These are phyloP conservation scores for Cyclotella sp. DNA, from an alignment of 108 stramenopile species.

Conservation along the genomic window DNA sequence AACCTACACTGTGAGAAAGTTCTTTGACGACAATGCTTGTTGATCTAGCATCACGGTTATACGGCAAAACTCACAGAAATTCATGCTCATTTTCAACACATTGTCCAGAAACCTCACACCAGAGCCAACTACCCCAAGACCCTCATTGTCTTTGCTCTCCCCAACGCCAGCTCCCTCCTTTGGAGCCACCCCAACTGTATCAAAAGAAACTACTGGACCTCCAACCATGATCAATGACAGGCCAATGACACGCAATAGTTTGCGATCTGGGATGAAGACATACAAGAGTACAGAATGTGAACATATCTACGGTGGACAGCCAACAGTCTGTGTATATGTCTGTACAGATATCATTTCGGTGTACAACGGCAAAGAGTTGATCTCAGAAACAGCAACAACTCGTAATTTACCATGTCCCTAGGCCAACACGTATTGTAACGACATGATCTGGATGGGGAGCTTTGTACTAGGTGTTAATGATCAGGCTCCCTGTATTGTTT, in stretches of 20 bases:
- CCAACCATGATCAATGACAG: slow-evolving; percentile 13
- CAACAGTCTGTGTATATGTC: slow-evolving; percentile 8
- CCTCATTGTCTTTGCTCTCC: not conserved
- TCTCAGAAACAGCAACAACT: not conserved
- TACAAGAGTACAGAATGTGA: not conserved
- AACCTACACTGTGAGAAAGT: too few relatives aligned
- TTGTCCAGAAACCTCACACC: not conserved
- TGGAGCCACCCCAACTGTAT: slow-evolving; percentile 27
- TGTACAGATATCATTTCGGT: not conserved
- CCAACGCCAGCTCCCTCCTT: slow-evolving; percentile 25
- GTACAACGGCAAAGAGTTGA: slow-evolving; percentile 1
- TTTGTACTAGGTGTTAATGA: too few relatives aligned
- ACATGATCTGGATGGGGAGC: too few relatives aligned
- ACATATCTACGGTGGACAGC: not conserved
- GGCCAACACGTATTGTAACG: too few relatives aligned
- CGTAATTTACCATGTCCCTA: not conserved
- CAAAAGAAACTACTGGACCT: slow-evolving; percentile 26
- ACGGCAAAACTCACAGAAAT: not conserved
- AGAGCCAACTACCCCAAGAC: not conserved
- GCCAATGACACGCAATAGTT: not conserved
- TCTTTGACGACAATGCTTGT: too few relatives aligned
- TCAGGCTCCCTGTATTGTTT: too few relatives aligned
- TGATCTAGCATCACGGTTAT: too few relatives aligned
- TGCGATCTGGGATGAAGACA: not conserved
- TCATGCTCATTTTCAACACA: not conserved